A percentile compares a stretch with the other conserved stretches of the same genome.
Conservation (phyloP, 2,329 filamentous ascomycete genomes). For the Corynespora cassiicola region DNA sequence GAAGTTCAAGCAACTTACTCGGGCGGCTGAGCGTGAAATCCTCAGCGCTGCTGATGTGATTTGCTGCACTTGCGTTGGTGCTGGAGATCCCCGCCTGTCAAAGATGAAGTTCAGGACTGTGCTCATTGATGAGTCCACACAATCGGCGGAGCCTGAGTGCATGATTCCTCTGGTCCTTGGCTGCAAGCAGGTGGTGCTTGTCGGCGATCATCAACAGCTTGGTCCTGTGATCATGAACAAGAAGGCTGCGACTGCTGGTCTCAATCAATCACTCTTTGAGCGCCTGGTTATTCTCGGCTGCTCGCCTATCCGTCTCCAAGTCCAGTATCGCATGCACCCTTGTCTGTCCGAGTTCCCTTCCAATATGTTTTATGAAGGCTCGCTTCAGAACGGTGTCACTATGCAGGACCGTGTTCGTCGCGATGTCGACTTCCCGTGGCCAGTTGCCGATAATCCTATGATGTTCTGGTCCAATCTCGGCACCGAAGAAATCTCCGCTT, state of each 20-base stretch:
- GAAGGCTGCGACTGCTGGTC: constrained; percentile 95
- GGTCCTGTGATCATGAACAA: constrained; percentile 99
- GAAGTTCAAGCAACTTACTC: constrained; percentile 95
- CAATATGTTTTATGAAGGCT: constrained; percentile 99
- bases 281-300: constrained; percentile 91
- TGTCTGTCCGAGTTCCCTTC: constrained; percentile 97
- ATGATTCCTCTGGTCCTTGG: constrained; percentile 98
- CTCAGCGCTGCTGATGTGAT: constrained; percentile 95
- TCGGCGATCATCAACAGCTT: constrained; percentile 97
- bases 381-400: constrained; percentile 94
- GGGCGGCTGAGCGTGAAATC: constrained; percentile 93
- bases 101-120: constrained; percentile 99
- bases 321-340: constrained; percentile 99
- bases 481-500: constrained; percentile 97
- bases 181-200: constrained; percentile 98
- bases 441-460: constrained; percentile 92
- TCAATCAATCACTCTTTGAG: constrained; percentile 99
- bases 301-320: constrained; percentile 89
- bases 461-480: constrained; percentile 99
- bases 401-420: constrained; percentile 85
- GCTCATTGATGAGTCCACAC: constrained; percentile 96
- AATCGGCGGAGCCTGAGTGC: constrained; percentile 97
- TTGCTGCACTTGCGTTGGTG: constrained; percentile 97
- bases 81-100: constrained; percentile 89
- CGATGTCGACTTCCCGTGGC: constrained; percentile 98